A percentile compares a stretch with the other conserved stretches of the same genome.
These are phyloP conservation scores for Arthrinium phaeospermum DNA, from an alignment of 2,329 filamentous ascomycete species.

Conservation along the genomic window DNA sequence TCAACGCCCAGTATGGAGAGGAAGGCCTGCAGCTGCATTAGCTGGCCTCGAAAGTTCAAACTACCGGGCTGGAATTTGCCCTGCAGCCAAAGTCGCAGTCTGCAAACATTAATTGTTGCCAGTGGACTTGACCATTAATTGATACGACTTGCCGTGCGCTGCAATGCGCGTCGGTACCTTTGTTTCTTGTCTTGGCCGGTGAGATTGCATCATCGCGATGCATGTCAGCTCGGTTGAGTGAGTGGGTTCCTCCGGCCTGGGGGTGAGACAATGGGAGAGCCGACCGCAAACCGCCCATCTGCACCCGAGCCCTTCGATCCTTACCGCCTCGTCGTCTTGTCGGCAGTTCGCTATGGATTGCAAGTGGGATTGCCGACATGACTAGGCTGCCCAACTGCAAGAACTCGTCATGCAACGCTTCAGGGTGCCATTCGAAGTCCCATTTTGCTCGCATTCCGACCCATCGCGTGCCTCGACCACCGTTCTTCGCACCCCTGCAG, in stretches of 20 bases:
- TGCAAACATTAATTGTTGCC: not conserved
- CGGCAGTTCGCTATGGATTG: not conserved
- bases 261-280: not conserved
- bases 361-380: not conserved
- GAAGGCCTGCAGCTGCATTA: not conserved
- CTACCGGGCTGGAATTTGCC: too few relatives aligned
- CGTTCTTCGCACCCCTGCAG: not conserved
- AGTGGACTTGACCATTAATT: not conserved
- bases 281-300: too few relatives aligned
- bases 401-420: not conserved
- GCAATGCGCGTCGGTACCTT: not conserved
- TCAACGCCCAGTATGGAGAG: not conserved
- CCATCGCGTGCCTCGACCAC: not conserved
- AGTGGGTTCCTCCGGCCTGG: too few relatives aligned
- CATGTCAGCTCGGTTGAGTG: not conserved
- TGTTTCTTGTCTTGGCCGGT: not conserved
- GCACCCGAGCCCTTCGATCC: not conserved
- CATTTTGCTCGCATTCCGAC: not conserved
- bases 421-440: not conserved
- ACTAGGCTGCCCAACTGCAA: not conserved
- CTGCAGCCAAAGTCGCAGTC: not conserved
- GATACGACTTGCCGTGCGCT: not conserved
- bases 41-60: not conserved
- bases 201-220: not conserved
- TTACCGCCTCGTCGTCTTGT: not conserved